These are phyloP conservation scores for Corynespora cassiicola DNA, from an alignment of 2,329 filamentous ascomycete genomes.

Conservation along the genomic window DNA sequence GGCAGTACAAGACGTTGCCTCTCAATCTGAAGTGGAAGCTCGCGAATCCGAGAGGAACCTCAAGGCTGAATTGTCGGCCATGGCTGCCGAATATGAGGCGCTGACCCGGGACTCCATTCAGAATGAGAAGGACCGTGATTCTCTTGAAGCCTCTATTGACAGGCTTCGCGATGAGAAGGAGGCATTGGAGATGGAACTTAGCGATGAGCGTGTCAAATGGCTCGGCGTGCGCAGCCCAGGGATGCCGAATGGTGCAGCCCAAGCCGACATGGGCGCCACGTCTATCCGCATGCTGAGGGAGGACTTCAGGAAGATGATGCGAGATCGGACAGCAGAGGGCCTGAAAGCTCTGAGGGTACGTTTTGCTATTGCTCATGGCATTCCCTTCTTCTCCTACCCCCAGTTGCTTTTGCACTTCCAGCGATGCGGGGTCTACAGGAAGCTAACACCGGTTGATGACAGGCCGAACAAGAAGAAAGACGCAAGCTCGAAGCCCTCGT, in stretches of 20 bases:
- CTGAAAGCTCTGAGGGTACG: conserved; percentile 70
- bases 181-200: conserved; percentile 66
- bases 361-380: conserved; percentile 22
- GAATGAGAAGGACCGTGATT: conserved; percentile 73
- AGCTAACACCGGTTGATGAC: conserved; percentile 29
- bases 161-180: conserved; percentile 69
- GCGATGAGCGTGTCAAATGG: conserved; percentile 71
- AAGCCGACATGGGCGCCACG: conserved; percentile 59
- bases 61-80: conserved; percentile 70
- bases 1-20: conserved; percentile 42
- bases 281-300: conserved; percentile 73
- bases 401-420: background rate
- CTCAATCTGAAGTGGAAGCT: conserved; percentile 42
- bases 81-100: conserved; percentile 72
- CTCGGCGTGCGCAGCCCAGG: conserved; percentile 66
- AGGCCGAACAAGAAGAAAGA: conserved; percentile 76
- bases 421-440: background rate
- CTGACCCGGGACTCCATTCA: conserved; percentile 74
- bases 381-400: background rate
- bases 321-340: conserved; percentile 71
- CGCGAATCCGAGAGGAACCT: conserved; percentile 54
- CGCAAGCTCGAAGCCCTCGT: conserved; percentile 70
- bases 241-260: conserved; percentile 33
- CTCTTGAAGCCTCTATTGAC: conserved; percentile 69
- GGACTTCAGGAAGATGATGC: conserved; percentile 84